Base-by-base conservation (phyloP, 208 protist genomes). In the Trypanosoma theileri region DNA sequence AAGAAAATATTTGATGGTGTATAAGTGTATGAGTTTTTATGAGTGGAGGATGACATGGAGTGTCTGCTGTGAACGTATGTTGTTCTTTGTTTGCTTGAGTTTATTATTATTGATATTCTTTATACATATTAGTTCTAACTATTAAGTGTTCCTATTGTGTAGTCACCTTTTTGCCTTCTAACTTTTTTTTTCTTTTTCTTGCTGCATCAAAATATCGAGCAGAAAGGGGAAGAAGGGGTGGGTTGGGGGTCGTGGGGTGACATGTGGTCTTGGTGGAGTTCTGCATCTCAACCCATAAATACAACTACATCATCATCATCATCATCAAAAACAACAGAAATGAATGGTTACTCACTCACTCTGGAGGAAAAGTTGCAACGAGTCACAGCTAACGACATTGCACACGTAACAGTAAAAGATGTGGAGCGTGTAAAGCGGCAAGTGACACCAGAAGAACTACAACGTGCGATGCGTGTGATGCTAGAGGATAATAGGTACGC, bases 401-500 rank as follows among this genome's bases (percentile, higher is more conserved):
- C 73, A 45, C 40, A 13, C 13, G 82, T 93, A 35, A 89, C 86
- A 21, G 50, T 60, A 4, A 76, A 71, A 2, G 90, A 91, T 67
- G 73, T 95, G 41, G 19, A 77, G 28, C 71, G 71, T 0, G 45
- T 92, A 9, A 73, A 76, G 26, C 58, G 46, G 4, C 61, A 28
- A 3, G 46, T 93, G 22, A 79, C 68, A 0, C 46, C 50, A n/a
- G 79, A 79, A 10, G 66, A 86, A 45, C 59, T 93, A 12, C 61
- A 65, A 9, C 41, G 68, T 31, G 84, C 88, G 19, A 79, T 87
- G 55, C 60, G 60, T 21, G 56, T 88, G 16, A 58, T 96, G 63
- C 66, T 93, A 3, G 77, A 89, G 26, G 73, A 86, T 12, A 92
- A 96, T 60, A 73, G 81, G 21, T 91, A 91, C 69, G 63, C 51